A percentile compares a stretch with the other conserved stretches of the same genome.
These are phyloP conservation scores for Parsonsia alboflavescens DNA, from an alignment of 257 asterid genomes.

Conservation along the genomic window DNA sequence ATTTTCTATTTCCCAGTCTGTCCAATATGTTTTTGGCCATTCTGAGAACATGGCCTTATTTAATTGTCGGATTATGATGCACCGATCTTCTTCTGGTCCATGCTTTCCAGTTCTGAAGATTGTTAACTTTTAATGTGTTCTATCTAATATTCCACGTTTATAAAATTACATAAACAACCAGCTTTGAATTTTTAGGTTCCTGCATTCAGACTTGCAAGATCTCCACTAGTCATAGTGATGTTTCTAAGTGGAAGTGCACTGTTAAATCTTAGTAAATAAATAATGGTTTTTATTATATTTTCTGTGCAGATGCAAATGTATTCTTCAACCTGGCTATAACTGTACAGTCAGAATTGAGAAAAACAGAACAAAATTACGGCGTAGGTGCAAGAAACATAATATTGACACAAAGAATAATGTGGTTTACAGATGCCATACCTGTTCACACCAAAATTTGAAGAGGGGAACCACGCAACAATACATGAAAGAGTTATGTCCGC, in stretches of 20 bases:
- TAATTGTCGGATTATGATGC: background rate
- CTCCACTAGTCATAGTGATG: too few relatives aligned
- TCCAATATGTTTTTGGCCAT: background rate
- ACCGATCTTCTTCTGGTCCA: background rate
- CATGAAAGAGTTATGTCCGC: constrained; percentile 45
- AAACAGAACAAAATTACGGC: constrained; percentile 30
- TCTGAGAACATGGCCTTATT: background rate
- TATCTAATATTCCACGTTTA: background rate
- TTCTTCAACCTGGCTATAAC: constrained; percentile 64
- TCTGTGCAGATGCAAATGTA: constrained; percentile 59
- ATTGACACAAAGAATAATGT: constrained; percentile 39
- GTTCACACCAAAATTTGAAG: constrained; percentile 54
- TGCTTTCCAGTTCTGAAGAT: background rate
- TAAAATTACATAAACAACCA: too few relatives aligned
- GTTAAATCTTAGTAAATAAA: too few relatives aligned
- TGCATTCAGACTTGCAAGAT: too few relatives aligned
- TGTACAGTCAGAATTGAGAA: constrained; percentile 55
- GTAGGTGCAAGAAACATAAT: constrained; percentile 31
- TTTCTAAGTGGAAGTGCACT: too few relatives aligned
- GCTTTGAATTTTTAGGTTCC: too few relatives aligned
- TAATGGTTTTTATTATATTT: constrained; percentile 4
- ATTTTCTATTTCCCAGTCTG: background rate
- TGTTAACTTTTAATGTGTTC: background rate
- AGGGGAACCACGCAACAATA: constrained; percentile 68
- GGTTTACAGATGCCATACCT: constrained; percentile 60